A percentile compares a stretch with the other conserved stretches of the same genome.
Conservation (phyloP, 805 yeast genomes). For the Hanseniaspora occidentalis region DNA sequence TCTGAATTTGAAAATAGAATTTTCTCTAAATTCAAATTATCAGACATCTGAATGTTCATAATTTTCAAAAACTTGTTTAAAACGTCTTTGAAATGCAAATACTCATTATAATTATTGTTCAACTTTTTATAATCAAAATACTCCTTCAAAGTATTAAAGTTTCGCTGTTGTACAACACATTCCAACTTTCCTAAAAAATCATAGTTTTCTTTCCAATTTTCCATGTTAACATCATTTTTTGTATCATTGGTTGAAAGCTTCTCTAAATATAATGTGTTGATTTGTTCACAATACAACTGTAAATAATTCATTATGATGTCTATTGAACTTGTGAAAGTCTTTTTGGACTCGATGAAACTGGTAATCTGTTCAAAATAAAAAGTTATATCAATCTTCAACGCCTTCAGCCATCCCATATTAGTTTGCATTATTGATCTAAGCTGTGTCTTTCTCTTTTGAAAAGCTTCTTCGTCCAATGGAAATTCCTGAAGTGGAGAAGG, state of each 20-base stretch:
- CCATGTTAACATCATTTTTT: no score
- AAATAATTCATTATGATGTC: background rate
- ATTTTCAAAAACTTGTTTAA: no score
- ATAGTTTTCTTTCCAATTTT: background rate
- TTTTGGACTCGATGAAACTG: background rate
- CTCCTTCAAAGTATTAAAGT: background rate
- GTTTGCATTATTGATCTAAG: constrained; percentile 19
- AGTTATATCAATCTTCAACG: constrained; percentile 30
- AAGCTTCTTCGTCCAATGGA: constrained; percentile 10
- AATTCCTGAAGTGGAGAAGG: constrained; percentile 26
- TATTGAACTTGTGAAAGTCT: background rate
- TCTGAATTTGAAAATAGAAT: no score
- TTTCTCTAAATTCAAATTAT: no score
- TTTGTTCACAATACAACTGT: background rate
- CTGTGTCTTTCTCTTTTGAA: constrained; percentile 10
- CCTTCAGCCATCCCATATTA: constrained; percentile 40
- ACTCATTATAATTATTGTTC: no score
- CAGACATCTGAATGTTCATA: no score
- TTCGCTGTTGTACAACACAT: no score
- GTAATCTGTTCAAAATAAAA: constrained; percentile 21
- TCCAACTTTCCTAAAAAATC: no score
- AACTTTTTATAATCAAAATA: no score
- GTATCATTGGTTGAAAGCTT: no score
- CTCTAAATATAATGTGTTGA: background rate
- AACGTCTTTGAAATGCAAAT: no score